These are phyloP conservation scores for Kurtzmaniella cleridarum DNA, from an alignment of 805 yeast species.

Conservation along the genomic window DNA sequence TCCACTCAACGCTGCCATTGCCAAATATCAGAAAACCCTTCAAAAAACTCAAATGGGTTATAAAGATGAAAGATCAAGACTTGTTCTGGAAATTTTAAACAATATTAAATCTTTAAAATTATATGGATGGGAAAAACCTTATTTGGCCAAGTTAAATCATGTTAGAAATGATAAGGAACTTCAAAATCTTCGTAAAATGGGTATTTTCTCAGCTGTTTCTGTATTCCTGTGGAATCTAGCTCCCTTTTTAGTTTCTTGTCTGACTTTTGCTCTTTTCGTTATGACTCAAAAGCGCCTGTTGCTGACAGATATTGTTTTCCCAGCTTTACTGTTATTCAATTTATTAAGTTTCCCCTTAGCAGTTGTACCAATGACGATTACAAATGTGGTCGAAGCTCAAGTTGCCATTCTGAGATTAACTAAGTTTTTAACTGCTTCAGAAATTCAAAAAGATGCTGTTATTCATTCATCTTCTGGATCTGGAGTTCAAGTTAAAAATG, in stretches of 20 bases:
- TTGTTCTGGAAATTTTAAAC: slow-evolving; percentile 81
- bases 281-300: slow-evolving; percentile 58
- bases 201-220: slow-evolving; percentile 63
- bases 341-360: slow-evolving; percentile 87
- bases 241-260: slow-evolving; percentile 84
- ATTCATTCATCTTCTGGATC: slow-evolving; percentile 40
- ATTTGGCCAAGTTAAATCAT: slow-evolving; percentile 61
- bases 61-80: slow-evolving; percentile 88
- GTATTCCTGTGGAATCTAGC: slow-evolving; percentile 78
- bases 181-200: slow-evolving; percentile 67
- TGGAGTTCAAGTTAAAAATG: slow-evolving; percentile 62
- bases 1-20: slow-evolving; percentile 70
- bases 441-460: slow-evolving; percentile 78
- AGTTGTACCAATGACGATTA: slow-evolving; percentile 84
- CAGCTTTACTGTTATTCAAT: slow-evolving; percentile 85
- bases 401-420: slow-evolving; percentile 75
- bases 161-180: slow-evolving; percentile 89
- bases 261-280: slow-evolving; percentile 81
- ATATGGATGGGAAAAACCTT: slow-evolving; percentile 94
- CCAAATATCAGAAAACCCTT: slow-evolving; percentile 60
- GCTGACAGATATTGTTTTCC: slow-evolving; percentile 86
- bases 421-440: slow-evolving; percentile 66
- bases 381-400: slow-evolving; percentile 82
- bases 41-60: slow-evolving; percentile 84
- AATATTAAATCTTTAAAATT: slow-evolving; percentile 89